phyloP scores from a whole-genome alignment of 441 rosid species.

The Geranium incanum region DNA sequence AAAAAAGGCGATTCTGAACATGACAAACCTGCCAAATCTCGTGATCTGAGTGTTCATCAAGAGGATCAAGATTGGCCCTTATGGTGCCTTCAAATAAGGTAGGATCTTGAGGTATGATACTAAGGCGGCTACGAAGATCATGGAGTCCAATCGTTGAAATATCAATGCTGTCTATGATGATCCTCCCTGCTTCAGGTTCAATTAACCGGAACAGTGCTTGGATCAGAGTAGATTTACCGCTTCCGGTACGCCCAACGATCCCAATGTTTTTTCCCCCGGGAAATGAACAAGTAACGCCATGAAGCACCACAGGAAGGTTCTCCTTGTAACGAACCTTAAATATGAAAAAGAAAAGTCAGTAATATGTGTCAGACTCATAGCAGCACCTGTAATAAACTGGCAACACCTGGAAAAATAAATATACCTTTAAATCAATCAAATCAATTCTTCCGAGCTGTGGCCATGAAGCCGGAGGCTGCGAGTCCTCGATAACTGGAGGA shows the following conservation, averaged over 20 bases:
- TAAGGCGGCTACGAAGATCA: conserved; percentile 86
- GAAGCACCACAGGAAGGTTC: conserved; percentile 93
- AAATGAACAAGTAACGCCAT: conserved; percentile 71
- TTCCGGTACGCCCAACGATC: conserved; percentile 97
- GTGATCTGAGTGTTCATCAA: conserved; percentile 86
- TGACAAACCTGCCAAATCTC: conserved; percentile 76
- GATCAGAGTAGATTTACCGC: conserved; percentile 94
- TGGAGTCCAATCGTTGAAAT: conserved; percentile 88
- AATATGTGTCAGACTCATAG: background rate
- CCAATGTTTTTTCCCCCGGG: conserved; percentile 97
- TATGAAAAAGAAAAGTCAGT: conserved; percentile 21
- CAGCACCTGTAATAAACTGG: too few relatives aligned
- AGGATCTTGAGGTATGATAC: conserved; percentile 99
- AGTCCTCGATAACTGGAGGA: conserved; percentile 54
- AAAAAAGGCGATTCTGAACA: background rate
- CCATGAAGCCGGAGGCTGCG: conserved; percentile 66
- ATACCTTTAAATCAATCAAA: conserved; percentile 80
- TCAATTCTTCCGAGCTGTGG: conserved; percentile 80
- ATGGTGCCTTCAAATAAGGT: conserved; percentile 94
- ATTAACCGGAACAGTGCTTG: conserved; percentile 95
- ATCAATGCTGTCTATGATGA: conserved; percentile 83
- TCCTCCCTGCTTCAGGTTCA: conserved; percentile 81
- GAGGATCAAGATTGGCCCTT: conserved; percentile 91
- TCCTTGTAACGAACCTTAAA: conserved; percentile 82
- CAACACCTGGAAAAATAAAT: too few relatives aligned